These are phyloP conservation scores for Vitis hybrid DNA, from an alignment of 177 flowering plant genomes.

Conservation along the genomic window DNA sequence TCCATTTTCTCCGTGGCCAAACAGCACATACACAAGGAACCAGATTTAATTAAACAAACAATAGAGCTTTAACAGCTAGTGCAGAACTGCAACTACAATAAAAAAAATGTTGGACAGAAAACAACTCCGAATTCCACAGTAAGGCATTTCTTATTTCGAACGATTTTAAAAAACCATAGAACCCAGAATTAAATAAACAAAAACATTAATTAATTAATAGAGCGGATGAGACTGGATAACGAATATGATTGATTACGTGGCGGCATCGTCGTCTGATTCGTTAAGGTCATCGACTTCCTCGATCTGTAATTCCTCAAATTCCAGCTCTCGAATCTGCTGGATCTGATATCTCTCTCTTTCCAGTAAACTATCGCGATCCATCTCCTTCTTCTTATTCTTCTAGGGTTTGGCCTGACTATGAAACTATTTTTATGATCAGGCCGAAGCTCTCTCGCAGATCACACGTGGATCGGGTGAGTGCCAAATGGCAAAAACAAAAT, in stretches of 20 bases:
- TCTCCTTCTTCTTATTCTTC: slow-evolving; percentile 1
- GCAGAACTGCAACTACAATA: neutral
- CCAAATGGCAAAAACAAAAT: too few relatives aligned
- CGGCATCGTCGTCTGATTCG: slow-evolving; percentile 42
- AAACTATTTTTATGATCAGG: too few relatives aligned
- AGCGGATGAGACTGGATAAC: neutral
- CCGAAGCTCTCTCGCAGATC: too few relatives aligned
- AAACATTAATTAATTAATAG: neutral
- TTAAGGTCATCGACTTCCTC: slow-evolving; percentile 72
- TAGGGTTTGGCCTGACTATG: neutral
- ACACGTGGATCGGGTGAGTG: too few relatives aligned
- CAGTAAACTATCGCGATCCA: slow-evolving; percentile 34
- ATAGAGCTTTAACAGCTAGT: neutral
- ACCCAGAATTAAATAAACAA: neutral
- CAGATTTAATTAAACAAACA: neutral
- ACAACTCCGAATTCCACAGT: neutral
- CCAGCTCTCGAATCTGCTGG: slow-evolving; percentile 67
- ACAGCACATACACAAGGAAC: neutral
- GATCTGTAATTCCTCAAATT: slow-evolving; percentile 70
- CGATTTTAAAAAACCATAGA: neutral
- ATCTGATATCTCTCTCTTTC: slow-evolving; percentile 59
- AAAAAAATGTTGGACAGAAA: neutral
- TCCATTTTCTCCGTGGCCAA: too few relatives aligned
- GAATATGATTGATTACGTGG: slow-evolving; percentile 17
- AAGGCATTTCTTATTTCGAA: neutral